A percentile compares a stretch with the other conserved stretches of the same genome.
phyloP scores from a whole-genome alignment of 805 yeast genomes.

The Candida fluviatilis region DNA sequence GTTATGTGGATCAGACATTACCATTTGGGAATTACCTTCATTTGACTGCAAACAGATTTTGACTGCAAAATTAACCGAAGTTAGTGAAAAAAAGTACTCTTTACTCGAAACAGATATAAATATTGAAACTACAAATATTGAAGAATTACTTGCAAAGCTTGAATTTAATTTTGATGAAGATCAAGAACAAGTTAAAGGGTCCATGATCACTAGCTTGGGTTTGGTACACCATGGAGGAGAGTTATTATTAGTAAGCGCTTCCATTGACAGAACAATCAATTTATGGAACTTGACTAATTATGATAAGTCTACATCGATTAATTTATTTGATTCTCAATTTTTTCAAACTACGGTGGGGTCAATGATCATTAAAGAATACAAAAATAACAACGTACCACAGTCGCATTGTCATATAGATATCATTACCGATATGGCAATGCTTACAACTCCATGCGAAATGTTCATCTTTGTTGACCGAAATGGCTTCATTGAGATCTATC shows the following conservation, averaged over 20 bases:
- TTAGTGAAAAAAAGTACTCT: slow-evolving; percentile 20
- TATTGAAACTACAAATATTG: slow-evolving; percentile 11
- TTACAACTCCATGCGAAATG: slow-evolving; percentile 53
- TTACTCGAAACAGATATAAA: slow-evolving; percentile 18
- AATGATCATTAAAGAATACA: slow-evolving; percentile 1
- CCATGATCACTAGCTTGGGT: background rate
- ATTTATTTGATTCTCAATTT: background rate
- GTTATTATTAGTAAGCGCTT: slow-evolving; percentile 1
- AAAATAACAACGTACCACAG: background rate
- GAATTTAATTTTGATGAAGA: slow-evolving; percentile 15
- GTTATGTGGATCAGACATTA: slow-evolving; percentile 52
- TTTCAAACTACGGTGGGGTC: slow-evolving; percentile 2
- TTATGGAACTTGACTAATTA: slow-evolving; percentile 17
- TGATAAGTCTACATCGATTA: slow-evolving; percentile 2
- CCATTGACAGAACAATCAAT: background rate
- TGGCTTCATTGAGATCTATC: slow-evolving; percentile 61
- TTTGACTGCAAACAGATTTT: slow-evolving; percentile 47
- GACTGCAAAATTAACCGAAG: slow-evolving; percentile 15
- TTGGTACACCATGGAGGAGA: background rate
- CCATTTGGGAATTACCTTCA: slow-evolving; percentile 73
- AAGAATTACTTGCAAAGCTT: slow-evolving; percentile 15
- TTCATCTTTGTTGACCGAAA: slow-evolving; percentile 62
- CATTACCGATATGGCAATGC: slow-evolving; percentile 37
- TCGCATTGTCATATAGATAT: slow-evolving; percentile 7
- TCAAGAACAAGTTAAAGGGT: slow-evolving; percentile 10